phyloP scores from a whole-genome alignment of 495 filamentous ascomycete species.

The Neohortaea acidophila region DNA sequence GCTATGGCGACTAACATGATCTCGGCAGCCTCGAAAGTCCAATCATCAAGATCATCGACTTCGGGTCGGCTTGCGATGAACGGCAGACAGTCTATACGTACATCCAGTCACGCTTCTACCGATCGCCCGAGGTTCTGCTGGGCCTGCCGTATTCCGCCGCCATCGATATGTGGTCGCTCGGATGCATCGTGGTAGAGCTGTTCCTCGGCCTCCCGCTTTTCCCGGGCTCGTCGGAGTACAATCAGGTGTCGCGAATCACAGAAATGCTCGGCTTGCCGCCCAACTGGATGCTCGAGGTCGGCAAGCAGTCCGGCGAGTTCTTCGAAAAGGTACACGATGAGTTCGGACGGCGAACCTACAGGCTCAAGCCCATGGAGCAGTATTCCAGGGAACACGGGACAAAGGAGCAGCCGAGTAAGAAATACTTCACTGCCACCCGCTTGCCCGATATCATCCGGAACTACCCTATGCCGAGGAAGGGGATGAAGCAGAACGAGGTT shows the following conservation, averaged over 20 bases:
- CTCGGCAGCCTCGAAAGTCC: constrained; percentile 70
- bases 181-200: constrained; percentile 96
- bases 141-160: constrained; percentile 93
- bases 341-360: constrained; percentile 76
- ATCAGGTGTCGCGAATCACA: constrained; percentile 91
- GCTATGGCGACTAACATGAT: too few species aligned
- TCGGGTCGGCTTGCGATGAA: constrained; percentile 96
- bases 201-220: constrained; percentile 93
- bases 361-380: constrained; percentile 92
- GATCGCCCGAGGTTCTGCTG: constrained; percentile 88
- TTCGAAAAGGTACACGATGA: constrained; percentile 92
- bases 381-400: constrained; percentile 89
- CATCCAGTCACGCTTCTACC: constrained; percentile 96
- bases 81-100: constrained; percentile 98
- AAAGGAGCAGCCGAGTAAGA: constrained; percentile 98
- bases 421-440: constrained; percentile 90
- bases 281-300: constrained; percentile 99
- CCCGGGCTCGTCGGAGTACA: constrained; percentile 97
- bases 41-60: constrained; percentile 99
- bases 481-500: constrained; percentile 95
- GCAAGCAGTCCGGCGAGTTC: constrained; percentile 93
- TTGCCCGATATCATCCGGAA: constrained; percentile 92
- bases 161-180: constrained; percentile 99
- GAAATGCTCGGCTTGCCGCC: constrained; percentile 97
- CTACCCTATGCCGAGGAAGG: constrained; percentile 96